Base-by-base conservation (phyloP, 495 filamentous ascomycete genomes). In the Hypoxylon fragiforme region DNA sequence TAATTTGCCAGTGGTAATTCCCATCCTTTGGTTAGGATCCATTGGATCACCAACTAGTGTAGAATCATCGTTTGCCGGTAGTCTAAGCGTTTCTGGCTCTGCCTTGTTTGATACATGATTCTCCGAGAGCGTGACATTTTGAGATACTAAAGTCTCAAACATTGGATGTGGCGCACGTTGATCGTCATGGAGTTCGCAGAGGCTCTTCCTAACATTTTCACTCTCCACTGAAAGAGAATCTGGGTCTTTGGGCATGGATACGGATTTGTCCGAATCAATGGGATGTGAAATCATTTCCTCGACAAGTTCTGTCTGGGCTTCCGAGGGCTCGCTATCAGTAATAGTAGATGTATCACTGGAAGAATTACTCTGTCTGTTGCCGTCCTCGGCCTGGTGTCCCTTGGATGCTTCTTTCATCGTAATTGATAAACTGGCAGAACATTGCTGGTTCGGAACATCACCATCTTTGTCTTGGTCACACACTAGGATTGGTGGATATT, bases 31-130 rank as follows among this genome's bases (percentile, higher is more conserved):
- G 3, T 53, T 49, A 28, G 31, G 24, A 40, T 63, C 43, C 43
- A 56, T 36, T 50, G 31, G 14, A 36, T 63, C 50, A 15, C 19
- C 50, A 20, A 61, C 31, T 13, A 67, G 31, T 7, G 64, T 60
- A 30, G 48, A 41, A 8, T 14, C 58, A 8, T 61, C 56, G 20
- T 63, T 45, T 35, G 45, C 12, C 6, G 28, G 24, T 44, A 32
- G 7, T 32, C 39, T 38, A 28, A 20, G 21, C 13, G 35, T 2
- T 16, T 11, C 3, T 24, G 15, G n/a, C 20, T 45, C 14, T 34
- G 28, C 16, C 11, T 62, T 7, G 12, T 13, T 1, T 26, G 14
- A 20, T 26, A n/a, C 13, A 24, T n/a, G 16, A 8, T 36, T 16
- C 11, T 14, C 31, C 12, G 22, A 30, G 26, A 13, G 18, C 18